phyloP scores from a whole-genome alignment of 768 basidiomycete genomes.

The Suillus occidentalis region DNA sequence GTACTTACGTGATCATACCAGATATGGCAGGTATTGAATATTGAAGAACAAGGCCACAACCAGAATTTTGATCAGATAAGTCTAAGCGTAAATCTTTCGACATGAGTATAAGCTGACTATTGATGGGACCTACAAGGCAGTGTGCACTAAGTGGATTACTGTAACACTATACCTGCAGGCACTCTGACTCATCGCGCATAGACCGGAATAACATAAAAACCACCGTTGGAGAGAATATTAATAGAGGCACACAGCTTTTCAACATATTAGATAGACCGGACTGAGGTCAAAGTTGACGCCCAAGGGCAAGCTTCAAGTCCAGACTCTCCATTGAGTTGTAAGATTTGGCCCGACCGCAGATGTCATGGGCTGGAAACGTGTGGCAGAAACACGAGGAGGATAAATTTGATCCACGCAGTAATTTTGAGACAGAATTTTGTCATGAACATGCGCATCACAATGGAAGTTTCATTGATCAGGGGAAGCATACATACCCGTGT shows the following conservation, averaged over 20 bases:
- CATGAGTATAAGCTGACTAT: too few species aligned
- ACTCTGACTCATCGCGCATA: background rate
- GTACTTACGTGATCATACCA: slow-evolving; percentile 10
- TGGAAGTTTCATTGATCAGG: slow-evolving; percentile 33
- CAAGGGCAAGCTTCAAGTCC: background rate
- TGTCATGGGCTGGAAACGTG: background rate
- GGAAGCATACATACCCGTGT: slow-evolving; percentile 13
- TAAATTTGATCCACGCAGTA: slow-evolving; percentile 4
- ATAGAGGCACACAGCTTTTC: background rate
- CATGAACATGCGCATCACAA: slow-evolving; percentile 37
- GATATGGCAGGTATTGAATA: slow-evolving; percentile 12
- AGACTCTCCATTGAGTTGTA: background rate
- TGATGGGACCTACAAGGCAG: too few species aligned
- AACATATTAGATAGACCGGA: background rate
- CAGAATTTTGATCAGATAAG: background rate
- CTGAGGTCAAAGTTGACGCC: background rate
- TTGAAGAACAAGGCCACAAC: slow-evolving; percentile 7
- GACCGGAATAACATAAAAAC: background rate
- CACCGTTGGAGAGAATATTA: background rate
- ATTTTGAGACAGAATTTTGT: slow-evolving; percentile 1
- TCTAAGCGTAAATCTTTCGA: too few species aligned
- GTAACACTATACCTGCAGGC: background rate
- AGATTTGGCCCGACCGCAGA: background rate
- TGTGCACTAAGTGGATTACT: background rate
- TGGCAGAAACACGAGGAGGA: slow-evolving; percentile 4